Base-by-base conservation (phyloP, 768 basidiomycete genomes). In the Panus rudis region DNA sequence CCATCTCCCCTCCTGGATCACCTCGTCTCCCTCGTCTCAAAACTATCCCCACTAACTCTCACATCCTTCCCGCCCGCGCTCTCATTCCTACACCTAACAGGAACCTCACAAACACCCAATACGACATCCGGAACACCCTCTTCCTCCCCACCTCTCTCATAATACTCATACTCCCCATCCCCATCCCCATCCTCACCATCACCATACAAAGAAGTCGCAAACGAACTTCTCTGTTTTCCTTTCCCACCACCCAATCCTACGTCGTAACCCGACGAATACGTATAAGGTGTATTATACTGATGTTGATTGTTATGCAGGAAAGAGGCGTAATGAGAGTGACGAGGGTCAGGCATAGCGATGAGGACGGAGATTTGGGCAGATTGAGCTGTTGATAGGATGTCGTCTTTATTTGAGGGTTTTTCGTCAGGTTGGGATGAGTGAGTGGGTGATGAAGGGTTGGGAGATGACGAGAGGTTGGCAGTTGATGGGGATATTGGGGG, bases 281-380 rank as follows among this genome's bases (percentile, higher is more conserved):
- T n/a, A n/a, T n/a, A n/a, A n/a, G n/a, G n/a, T n/a, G n/a, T n/a
- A n/a, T n/a, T n/a, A n/a, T n/a, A n/a, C n/a, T n/a, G n/a, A n/a
- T n/a, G n/a, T n/a, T n/a, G n/a, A n/a, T n/a, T n/a, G n/a, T n/a
- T n/a, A n/a, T n/a, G n/a, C n/a, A n/a, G n/a, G n/a, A n/a, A n/a
- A n/a, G n/a, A n/a, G n/a, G n/a, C n/a, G n/a, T n/a, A n/a, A n/a
- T n/a, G 41, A 33, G 32, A 24, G 26, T 50, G 55, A 14, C 52
- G 58, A 14, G 60, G 63, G 14, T 67, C 61, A 2, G 79, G 79
- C 79, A 80, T 80, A 14, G 71, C 68, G 34, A 81, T 66, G 45
- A 81, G 62, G 3, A 80, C 74, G 14, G 76, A 69, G 10, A 81
- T 65, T 51, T 78, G 73, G 17, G 78, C 59, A 54, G 63, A 48